phyloP scores from a whole-genome alignment of 169 alveolate genomes.

The Cyclospora cayetanensis region DNA sequence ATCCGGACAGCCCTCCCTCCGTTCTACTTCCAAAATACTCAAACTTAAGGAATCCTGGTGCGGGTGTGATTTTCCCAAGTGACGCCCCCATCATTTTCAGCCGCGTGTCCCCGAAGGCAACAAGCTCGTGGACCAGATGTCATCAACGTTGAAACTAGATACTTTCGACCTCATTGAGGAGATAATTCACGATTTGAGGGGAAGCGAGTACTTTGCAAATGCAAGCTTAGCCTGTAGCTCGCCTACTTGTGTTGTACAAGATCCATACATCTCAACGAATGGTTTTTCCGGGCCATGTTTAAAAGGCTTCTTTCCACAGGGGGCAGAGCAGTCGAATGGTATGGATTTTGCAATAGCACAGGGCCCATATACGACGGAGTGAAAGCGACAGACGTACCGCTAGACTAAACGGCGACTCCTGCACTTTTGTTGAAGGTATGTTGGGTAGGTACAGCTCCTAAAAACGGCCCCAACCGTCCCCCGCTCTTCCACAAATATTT shows the following conservation, averaged over 20 bases:
- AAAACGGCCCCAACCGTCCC: no score
- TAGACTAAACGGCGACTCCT: no score
- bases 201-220: no score
- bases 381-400: no score
- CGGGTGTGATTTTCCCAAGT: conserved; percentile 51
- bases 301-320: not conserved
- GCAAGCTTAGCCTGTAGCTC: no score
- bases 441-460: no score
- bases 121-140: conserved; percentile 48
- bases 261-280: not conserved
- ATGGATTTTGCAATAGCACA: not conserved
- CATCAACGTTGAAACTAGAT: not conserved
- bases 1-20: conserved; percentile 43
- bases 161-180: conserved; percentile 18
- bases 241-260: no score
- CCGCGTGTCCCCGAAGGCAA: conserved; percentile 55
- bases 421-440: no score
- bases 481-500: no score
- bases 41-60: conserved; percentile 41
- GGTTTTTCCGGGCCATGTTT: not conserved
- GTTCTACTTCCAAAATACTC: conserved; percentile 32
- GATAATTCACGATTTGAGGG: not conserved
- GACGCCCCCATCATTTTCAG: conserved; percentile 52
- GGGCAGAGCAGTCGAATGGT: not conserved
- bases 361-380: not conserved